Conservation (phyloP, 345 rosid species). For the Pistacia integerrima region DNA sequence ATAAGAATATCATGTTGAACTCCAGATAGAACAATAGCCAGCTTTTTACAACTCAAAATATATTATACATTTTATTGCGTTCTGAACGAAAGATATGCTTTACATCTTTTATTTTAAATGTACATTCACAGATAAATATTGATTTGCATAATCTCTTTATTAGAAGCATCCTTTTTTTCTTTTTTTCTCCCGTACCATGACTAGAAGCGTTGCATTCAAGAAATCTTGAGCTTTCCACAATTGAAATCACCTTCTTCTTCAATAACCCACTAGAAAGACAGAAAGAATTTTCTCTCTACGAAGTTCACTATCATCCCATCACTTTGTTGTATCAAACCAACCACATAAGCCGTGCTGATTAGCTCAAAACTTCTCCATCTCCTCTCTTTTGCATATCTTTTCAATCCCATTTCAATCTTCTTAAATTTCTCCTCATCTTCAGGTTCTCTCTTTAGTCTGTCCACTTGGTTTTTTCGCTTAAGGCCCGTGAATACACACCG, state of each 20-base stretch:
- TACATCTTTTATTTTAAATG: too few species aligned
- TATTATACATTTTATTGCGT: too few species aligned
- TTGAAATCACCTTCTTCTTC: conserved; percentile 27
- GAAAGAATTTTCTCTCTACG: conserved; percentile 23
- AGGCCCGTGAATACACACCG: conserved; percentile 28
- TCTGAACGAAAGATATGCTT: too few species aligned
- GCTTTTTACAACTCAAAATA: too few species aligned
- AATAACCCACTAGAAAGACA: not conserved
- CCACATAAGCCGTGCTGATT: conserved; percentile 26
- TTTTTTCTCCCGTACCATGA: too few species aligned
- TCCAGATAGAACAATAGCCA: too few species aligned
- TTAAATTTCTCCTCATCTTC: conserved; percentile 13
- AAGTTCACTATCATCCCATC: conserved; percentile 18
- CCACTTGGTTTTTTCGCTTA: not conserved
- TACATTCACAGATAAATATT: too few species aligned
- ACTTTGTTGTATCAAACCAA: conserved; percentile 34
- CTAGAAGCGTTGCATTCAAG: too few species aligned
- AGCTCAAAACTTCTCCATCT: too few species aligned
- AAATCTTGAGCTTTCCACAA: conserved; percentile 29
- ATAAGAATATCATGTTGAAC: too few species aligned
- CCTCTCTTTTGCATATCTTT: conserved; percentile 33
- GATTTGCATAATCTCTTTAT: too few species aligned
- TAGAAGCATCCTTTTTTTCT: too few species aligned
- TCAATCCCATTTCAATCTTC: conserved; percentile 31
- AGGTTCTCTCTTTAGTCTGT: conserved; percentile 3